These are phyloP conservation scores for Pichia thaimueangensis DNA, from an alignment of 805 yeast species.

Conservation along the genomic window DNA sequence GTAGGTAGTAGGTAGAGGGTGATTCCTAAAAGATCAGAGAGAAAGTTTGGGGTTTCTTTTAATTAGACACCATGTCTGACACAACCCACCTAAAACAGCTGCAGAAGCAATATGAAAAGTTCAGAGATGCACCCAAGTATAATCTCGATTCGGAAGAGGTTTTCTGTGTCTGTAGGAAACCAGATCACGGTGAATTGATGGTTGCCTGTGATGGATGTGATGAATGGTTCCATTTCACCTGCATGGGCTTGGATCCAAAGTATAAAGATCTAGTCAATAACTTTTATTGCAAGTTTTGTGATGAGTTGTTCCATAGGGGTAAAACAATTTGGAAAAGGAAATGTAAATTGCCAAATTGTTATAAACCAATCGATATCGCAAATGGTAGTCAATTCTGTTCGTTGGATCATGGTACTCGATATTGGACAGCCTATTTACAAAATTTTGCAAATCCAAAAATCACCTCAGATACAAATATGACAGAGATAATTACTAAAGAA, in stretches of 20 bases:
- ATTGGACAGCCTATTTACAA: conserved; percentile 29
- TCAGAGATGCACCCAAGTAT: conserved; percentile 31
- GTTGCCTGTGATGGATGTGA: conserved; percentile 94
- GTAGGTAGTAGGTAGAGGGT: too few relatives aligned
- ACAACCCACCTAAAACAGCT: too few relatives aligned
- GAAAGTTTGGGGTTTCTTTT: too few relatives aligned
- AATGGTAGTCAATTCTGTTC: conserved; percentile 64
- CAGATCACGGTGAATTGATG: conserved; percentile 80
- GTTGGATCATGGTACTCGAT: conserved; percentile 58
- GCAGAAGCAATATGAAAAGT: conserved; percentile 26
- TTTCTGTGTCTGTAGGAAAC: conserved; percentile 70
- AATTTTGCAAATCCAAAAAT: conserved; percentile 9
- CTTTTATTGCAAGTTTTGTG: conserved; percentile 72
- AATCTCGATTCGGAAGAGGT: conserved; percentile 49
- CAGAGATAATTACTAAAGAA: neutral
- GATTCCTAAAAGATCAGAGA: too few relatives aligned
- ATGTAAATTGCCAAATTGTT: conserved; percentile 59
- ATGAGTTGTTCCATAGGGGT: conserved; percentile 39
- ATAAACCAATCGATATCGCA: conserved; percentile 45
- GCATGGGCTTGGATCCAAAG: conserved; percentile 53
- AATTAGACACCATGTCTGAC: too few relatives aligned
- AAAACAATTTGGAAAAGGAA: conserved; percentile 66
- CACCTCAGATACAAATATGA: neutral
- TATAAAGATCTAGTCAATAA: conserved; percentile 52
- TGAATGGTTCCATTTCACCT: conserved; percentile 87